These are phyloP conservation scores for Albophoma yamanashiensis DNA, from an alignment of 2,329 filamentous ascomycete species.

Conservation along the genomic window DNA sequence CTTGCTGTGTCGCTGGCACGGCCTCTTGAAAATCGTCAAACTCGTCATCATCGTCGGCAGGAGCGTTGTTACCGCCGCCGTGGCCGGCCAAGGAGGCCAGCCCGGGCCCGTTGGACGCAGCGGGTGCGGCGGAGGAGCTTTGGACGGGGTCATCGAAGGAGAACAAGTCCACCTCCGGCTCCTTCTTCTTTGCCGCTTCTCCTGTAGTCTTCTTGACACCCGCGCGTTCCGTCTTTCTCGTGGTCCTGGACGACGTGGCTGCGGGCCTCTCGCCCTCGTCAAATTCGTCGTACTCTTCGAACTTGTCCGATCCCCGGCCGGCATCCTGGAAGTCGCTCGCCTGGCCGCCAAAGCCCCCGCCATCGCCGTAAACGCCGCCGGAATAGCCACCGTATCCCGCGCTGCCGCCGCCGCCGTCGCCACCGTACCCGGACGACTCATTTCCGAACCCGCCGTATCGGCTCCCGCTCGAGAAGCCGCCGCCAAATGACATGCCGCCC, in stretches of 20 bases:
- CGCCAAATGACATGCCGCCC: constrained; percentile 57
- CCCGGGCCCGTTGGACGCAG: constrained; percentile 35
- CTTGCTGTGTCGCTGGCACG: constrained; percentile 42
- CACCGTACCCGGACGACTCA: constrained; percentile 64
- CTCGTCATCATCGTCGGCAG: constrained; percentile 64
- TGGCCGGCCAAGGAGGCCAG: constrained; percentile 31
- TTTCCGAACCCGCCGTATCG: constrained; percentile 89
- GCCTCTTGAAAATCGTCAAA: constrained; percentile 98
- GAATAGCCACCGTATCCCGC: constrained; percentile 48
- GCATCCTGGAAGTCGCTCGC: constrained; percentile 60
- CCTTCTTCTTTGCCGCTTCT: constrained; percentile 68
- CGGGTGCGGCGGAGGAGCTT: constrained; percentile 30
- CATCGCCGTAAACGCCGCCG: constrained; percentile 83
- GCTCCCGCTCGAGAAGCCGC: constrained; percentile 40
- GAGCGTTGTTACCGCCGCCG: constrained; percentile 7
- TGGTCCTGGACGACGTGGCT: constrained; percentile 35
- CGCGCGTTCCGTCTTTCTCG: constrained; percentile 20
- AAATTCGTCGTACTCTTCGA: constrained; percentile 95
- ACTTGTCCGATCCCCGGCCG: constrained; percentile 55
- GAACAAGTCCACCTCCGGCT: constrained; percentile 85
- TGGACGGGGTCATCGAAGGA: constrained; percentile 73
- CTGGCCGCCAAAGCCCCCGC: constrained; percentile 82
- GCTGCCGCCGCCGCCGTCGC: constrained; percentile 23
- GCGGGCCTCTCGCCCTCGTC: constrained; percentile 57
- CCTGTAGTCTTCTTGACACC: constrained; percentile 32